Percentiles rank a stretch among this genome's conserved stretches.
Conservation (phyloP, 345 rosid genomes). For the Arabidopsis suecica region DNA sequence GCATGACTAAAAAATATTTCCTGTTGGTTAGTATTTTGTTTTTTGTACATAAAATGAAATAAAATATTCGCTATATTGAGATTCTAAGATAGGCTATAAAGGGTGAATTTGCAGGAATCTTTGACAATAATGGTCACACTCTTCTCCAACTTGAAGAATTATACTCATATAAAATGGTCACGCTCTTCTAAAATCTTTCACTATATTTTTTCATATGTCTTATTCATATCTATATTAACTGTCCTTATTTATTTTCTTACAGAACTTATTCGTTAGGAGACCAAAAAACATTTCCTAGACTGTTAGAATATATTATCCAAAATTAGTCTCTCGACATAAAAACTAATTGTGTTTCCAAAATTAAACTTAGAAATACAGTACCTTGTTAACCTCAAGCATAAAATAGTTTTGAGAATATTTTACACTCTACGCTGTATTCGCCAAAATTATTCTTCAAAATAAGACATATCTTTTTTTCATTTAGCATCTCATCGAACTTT, state of each 20-base stretch:
- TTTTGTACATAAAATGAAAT: not conserved
- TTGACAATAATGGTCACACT: not conserved
- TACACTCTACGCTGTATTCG: not conserved
- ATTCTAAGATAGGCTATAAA: not conserved
- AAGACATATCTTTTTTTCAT: too few relatives aligned
- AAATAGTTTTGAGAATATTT: not conserved
- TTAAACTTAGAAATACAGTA: not conserved
- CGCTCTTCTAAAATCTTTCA: not conserved
- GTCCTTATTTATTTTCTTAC: not conserved
- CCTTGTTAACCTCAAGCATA: too few relatives aligned
- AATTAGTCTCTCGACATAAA: not conserved
- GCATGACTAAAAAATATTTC: not conserved
- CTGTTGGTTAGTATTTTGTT: not conserved
- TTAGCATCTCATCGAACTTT: too few relatives aligned
- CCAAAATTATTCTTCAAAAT: not conserved
- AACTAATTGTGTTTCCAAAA: not conserved
- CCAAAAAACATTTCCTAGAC: not conserved
- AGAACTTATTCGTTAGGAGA: not conserved
- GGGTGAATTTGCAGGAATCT: slow-evolving; percentile 1
- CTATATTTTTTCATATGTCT: not conserved
- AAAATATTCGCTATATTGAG: not conserved
- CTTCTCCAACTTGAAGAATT: not conserved
- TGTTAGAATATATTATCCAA: not conserved
- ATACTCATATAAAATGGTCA: not conserved
- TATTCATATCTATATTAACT: not conserved